Evolutionary conservation across 371 early-diverging fungal species (phyloP), one percentile per base, ranked within the genome.

Genomic region (Rhizopus arrhizus): DNA sequence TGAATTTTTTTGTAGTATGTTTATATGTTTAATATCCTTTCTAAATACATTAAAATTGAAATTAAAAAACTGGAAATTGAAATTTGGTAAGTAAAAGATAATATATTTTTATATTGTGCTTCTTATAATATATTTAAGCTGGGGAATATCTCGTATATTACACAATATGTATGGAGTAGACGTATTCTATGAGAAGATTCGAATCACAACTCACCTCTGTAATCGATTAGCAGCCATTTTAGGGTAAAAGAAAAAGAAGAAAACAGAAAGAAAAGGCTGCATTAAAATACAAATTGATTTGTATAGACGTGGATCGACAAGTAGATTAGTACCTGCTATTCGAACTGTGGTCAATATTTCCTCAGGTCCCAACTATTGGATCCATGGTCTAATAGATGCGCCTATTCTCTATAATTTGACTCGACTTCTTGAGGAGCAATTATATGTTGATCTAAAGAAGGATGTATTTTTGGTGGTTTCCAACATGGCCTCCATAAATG

Each of bases 81-180:
- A 45, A 72, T 81, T 32, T 82, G 82, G 85, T 83, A 77, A 60
- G 70, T 41, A 36, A 28, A 40, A 3, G 5, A 15, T 9, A 13
- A 6, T 41, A 15, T 56, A 28, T 36, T 33, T 62, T 16, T 5
- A 43, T 3, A 9, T 29, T 28, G 36, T 45, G 22, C 11, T 15
- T 5, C 31, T 43, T 6, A n/a, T 53, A 32, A n/a, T 15, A 9
- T 12, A 5, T 59, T 33, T 13, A 67, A 85, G 85, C 35, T 83
- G 82, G 81, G 85, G 81, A 4, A 59, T 85, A 45, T 83, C 81
- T 46, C 80, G 85, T 38, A 77, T 85, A 36, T 52, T 85, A 22
- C 80, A 81, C 42, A 83, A 81, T 43, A 85, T 82, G 63, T 84
- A 85, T 63, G 77, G 81, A 11, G 78, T 77, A 0, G 32, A 38